Evolutionary conservation across 768 basidiomycete species (phyloP), one percentile per base, ranked within the genome.

Genomic region (Russula foetens): DNA sequence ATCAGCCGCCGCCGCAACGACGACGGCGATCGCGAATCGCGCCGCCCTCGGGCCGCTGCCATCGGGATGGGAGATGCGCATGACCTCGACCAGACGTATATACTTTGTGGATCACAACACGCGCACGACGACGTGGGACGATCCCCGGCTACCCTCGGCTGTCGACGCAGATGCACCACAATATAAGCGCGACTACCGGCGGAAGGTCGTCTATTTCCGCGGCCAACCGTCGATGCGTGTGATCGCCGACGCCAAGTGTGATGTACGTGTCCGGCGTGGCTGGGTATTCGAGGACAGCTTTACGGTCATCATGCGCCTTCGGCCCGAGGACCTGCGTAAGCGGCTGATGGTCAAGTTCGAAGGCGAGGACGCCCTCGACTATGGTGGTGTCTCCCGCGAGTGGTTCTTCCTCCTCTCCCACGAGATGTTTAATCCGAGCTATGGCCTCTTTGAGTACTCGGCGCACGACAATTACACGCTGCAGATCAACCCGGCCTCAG

Each of bases 71-170:
- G 93, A 96, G 74, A 95, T 95, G 93, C 81, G 93, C 21, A 73
- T 95, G 54, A 94, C 93, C 1, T 85, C 86, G 1, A 92, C 88
- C 0, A 81, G 81, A 8, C 80, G 92, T 35, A 86, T 95, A 19
- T 96, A 96, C 74, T 96, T 93, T 66, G 92, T 95, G 15, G 93
- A 95, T 70, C 93, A 96, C 73, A 94, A 88, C 64, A 88, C 86
- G 41, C 81, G 88, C 55, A 92, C 92, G 19, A 95, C 93, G 17
- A 84, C 90, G 7, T 95, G 92, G 93, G 93, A 95, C 69, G 93
- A 96, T 71, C 93, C 92, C 21, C 83, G 93, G 53, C 72, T 94
- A 54, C 92, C 93, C 0, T 85, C 83, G 1, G 82, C 85, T 62
- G 76, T 93, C 50, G 91, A 93, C 68, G 85, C 88, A 65, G 90